Evolutionary conservation across 495 filamentous ascomycete genomes (phyloP).

Genomic region (Filosporella fistucella): DNA sequence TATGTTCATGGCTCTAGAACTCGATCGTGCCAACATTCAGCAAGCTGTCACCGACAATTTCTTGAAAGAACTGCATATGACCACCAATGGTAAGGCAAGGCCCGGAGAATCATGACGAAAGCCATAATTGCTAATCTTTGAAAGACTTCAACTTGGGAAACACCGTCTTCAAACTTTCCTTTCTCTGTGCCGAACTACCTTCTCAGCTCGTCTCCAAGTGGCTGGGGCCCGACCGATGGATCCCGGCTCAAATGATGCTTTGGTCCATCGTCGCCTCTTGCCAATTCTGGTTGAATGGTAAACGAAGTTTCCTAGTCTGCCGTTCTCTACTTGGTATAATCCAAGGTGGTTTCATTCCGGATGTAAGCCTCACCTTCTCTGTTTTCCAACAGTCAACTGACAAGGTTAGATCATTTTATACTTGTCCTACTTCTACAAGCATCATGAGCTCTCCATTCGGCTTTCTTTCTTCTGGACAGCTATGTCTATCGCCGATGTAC

Average conservation of each 20-base stretch:
- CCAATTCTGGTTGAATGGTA: conserved; percentile 61
- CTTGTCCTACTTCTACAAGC: conserved; percentile 76
- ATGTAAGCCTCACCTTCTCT: too few relatives aligned
- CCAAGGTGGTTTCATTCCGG: conserved; percentile 67
- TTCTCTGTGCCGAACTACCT: conserved; percentile 68
- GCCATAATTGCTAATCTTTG: neutral
- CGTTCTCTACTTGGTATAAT: conserved; percentile 66
- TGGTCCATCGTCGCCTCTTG: conserved; percentile 71
- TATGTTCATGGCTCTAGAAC: conserved; percentile 80
- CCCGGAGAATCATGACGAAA: too few relatives aligned
- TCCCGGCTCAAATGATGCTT: conserved; percentile 74
- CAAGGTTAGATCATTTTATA: conserved; percentile 54
- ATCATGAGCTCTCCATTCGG: conserved; percentile 63
- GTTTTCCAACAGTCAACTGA: too few relatives aligned
- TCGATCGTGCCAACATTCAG: conserved; percentile 71
- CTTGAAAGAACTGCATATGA: conserved; percentile 51
- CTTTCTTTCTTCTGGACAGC: conserved; percentile 70
- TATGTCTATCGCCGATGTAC: conserved; percentile 61
- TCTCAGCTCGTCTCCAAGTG: conserved; percentile 72
- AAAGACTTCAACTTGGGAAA: conserved; percentile 70
- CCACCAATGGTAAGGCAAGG: conserved; percentile 59
- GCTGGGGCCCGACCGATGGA: conserved; percentile 80
- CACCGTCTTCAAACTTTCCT: conserved; percentile 66
- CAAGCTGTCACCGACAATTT: conserved; percentile 60
- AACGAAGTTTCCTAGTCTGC: conserved; percentile 56